These are phyloP conservation scores for Ceriops zippeliana DNA, from an alignment of 345 rosid species.

Conservation along the genomic window DNA sequence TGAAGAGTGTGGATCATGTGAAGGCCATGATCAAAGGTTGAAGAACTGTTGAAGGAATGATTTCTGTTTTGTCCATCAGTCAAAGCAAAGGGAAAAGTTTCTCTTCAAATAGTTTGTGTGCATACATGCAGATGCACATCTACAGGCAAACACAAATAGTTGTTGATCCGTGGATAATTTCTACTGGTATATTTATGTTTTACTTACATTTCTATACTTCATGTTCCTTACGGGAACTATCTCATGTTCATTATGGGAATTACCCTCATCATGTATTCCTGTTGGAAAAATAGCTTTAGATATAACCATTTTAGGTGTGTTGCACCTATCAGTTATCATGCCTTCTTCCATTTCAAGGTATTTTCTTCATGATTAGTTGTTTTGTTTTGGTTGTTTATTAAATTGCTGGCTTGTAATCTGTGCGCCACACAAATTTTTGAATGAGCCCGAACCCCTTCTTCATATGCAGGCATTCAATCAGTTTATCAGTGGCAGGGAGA, in stretches of 20 bases:
- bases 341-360: background rate
- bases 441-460: background rate
- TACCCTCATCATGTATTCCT: background rate
- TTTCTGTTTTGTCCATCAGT: background rate
- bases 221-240: background rate
- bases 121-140: background rate
- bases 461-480: slow-evolving; percentile 74
- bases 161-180: background rate
- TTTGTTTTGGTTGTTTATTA: too few species aligned
- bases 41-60: background rate
- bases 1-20: background rate
- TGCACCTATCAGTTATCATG: background rate
- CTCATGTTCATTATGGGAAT: background rate
- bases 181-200: background rate
- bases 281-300: background rate
- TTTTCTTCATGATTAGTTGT: too few species aligned
- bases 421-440: too few species aligned
- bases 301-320: background rate
- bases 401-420: background rate
- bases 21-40: background rate
- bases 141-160: background rate
- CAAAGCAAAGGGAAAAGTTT: background rate
- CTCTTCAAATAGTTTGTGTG: background rate
- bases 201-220: too few species aligned
- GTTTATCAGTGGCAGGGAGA: slow-evolving; percentile 88